Percentiles rank a stretch among this genome's conserved stretches.
These are phyloP conservation scores for Ophiognomonia clavigignenti-juglandacearum DNA, from an alignment of 2,329 filamentous ascomycete species.

Conservation along the genomic window DNA sequence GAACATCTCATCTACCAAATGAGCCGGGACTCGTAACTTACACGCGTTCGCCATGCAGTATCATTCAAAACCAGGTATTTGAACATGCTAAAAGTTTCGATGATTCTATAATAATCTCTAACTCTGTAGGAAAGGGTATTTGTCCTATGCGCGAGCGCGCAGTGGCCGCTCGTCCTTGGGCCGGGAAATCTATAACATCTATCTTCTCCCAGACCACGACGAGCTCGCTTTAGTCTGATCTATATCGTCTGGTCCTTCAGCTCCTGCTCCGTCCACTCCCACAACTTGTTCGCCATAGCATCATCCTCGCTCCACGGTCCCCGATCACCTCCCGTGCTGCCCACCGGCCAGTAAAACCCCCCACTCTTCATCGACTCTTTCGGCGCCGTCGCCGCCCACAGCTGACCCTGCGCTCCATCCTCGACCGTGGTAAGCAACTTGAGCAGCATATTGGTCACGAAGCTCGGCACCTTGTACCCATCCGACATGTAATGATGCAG, in stretches of 20 bases:
- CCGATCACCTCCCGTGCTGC: conserved; percentile 20
- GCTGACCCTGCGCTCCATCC: conserved; percentile 9
- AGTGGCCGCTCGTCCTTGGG: no score
- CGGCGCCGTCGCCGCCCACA: conserved; percentile 10
- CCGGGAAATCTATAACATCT: no score
- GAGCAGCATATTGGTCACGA: conserved; percentile 14
- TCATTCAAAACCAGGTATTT: no score
- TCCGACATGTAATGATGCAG: conserved; percentile 12
- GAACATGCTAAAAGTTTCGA: no score
- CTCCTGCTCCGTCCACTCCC: conserved; percentile 32
- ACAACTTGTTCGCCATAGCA: conserved; percentile 25
- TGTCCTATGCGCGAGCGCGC: no score
- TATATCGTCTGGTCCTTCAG: conserved; percentile 13
- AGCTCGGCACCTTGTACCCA: conserved; percentile 1
- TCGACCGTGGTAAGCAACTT: conserved; percentile 20
- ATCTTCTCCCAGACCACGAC: no score
- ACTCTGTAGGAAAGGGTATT: no score
- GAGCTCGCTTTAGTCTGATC: no score
- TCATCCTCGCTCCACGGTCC: conserved; percentile 21
- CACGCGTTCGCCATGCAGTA: no score
- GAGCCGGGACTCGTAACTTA: no score
- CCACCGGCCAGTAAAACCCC: conserved; percentile 30
- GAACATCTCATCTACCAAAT: no score
- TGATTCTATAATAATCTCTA: no score
- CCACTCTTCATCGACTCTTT: conserved; percentile 19